Evolutionary conservation across 2,329 filamentous ascomycete species (phyloP), one percentile per base, ranked within the genome.

Genomic region (Pyrenochaeta sp.): DNA sequence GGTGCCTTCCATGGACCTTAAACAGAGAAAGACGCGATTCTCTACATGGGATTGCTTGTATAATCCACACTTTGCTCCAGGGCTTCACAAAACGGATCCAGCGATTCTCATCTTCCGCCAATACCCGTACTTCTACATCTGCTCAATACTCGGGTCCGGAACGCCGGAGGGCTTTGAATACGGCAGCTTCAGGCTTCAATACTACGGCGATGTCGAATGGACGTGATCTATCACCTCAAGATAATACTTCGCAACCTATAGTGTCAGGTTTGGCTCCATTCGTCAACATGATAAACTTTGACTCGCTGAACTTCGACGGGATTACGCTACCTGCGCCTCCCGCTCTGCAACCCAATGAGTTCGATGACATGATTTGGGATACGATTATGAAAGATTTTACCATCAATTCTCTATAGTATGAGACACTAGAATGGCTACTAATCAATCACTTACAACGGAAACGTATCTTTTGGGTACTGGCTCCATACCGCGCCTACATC

Each of bases 321-420:
- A 50, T 71, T 4, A 44, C 50, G 32, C 34, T 67, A 27, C 45
- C 45, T 12, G 30, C 52, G 2, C 19, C 39, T 15, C 50, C 42
- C 24, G 30, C 50, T 22, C 19, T 36, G 22, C 39, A 56, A 36
- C 36, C 52, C 19, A 56, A 59, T 19, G 34, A 42, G 10, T 46
- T 53, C 13, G 56, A 65, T 34, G 66, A 70, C 42, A 65, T 55
- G 62, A 47, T 68, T 27, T 72, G 67, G 66, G 56, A 70, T 50
- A 54, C 54, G 43, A 57, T 61, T 22, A 67, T 72, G 66, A 66
- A 70, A 30, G 68, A 70, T 25, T 67, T 68, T n/a, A n/a, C 44
- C n/a, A 46, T 46, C 12, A 24, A 22, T 24, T 43, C 40, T 10
- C 19, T 43, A 3, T 43, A 27, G 22, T 22, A 43, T 13, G 10